These are phyloP conservation scores for Pyrenochaeta sp. DNA, from an alignment of 2,329 filamentous ascomycete species.

Conservation along the genomic window DNA sequence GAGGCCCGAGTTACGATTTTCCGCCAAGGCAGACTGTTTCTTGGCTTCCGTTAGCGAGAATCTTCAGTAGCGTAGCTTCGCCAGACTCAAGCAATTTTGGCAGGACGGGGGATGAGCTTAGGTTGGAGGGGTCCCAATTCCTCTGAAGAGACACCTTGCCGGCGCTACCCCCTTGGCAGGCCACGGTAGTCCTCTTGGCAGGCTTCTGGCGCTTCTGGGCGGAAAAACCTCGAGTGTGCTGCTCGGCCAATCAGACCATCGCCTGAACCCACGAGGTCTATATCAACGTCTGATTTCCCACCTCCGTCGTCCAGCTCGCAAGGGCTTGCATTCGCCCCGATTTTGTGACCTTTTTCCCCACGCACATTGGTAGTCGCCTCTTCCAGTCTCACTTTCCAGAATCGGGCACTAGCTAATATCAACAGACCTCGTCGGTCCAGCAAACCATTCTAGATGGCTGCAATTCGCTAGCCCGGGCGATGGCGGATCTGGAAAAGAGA, in stretches of 20 bases:
- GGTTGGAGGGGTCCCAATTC: not conserved
- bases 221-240: not conserved
- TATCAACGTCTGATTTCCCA: slow-evolving; percentile 4
- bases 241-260: slow-evolving; percentile 2
- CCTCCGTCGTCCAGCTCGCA: not conserved
- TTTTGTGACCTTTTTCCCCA: slow-evolving; percentile 3
- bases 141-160: not conserved
- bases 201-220: not conserved
- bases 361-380: slow-evolving; percentile 1
- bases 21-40: not conserved
- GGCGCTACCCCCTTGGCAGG: not conserved
- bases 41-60: slow-evolving; percentile 1
- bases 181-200: not conserved
- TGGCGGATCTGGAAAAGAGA: not conserved
- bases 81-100: slow-evolving; percentile 15
- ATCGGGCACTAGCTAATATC: not conserved
- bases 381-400: not conserved
- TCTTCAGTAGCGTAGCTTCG: slow-evolving; percentile 2
- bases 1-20: not conserved
- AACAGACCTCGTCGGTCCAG: not conserved
- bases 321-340: slow-evolving; percentile 2
- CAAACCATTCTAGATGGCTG: not conserved
- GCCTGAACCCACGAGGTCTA: slow-evolving; percentile 2
- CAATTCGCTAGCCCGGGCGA: not conserved
- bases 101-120: slow-evolving; percentile 8